Evolutionary conservation across 768 basidiomycete genomes (phyloP).

Genomic region (Ephemerocybe angulata): DNA sequence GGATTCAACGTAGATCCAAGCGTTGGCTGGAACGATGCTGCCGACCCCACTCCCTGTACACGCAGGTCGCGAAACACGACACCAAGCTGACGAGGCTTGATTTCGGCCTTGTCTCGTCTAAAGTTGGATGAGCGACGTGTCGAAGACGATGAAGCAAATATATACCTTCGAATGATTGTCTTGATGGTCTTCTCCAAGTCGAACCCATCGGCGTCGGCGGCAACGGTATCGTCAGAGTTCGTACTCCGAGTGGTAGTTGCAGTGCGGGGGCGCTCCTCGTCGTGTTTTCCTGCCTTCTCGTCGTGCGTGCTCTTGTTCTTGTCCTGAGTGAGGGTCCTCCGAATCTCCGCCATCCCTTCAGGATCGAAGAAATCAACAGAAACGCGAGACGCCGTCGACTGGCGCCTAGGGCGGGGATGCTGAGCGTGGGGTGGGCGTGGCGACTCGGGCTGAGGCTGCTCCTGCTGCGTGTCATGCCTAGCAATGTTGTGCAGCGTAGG

Average conservation of each 20-base stretch:
- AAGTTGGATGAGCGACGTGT: neutral
- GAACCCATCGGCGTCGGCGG: conserved; percentile 26
- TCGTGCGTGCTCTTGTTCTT: neutral
- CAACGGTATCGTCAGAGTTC: conserved; percentile 23
- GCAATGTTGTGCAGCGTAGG: neutral
- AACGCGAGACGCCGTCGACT: conserved; percentile 33
- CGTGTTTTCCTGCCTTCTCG: conserved; percentile 1
- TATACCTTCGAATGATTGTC: conserved; percentile 29
- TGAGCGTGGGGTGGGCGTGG: conserved; percentile 18
- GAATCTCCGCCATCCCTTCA: conserved; percentile 43
- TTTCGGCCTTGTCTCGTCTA: conserved; percentile 47
- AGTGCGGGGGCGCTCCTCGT: conserved; percentile 14
- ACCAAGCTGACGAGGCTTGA: conserved; percentile 53
- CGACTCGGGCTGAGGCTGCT: neutral
- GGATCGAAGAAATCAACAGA: conserved; percentile 54
- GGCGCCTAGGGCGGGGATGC: conserved; percentile 1
- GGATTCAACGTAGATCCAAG: conserved; percentile 64
- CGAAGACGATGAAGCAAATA: neutral
- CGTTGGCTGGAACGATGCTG: conserved; percentile 52
- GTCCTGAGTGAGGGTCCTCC: conserved; percentile 30
- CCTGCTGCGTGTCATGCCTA: neutral
- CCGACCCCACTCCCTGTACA: conserved; percentile 55
- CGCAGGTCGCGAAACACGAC: conserved; percentile 58
- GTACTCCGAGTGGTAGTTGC: neutral
- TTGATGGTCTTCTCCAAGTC: conserved; percentile 36